These are phyloP conservation scores for Chimonanthus salicifolius DNA, from an alignment of 164 flowering plant genomes.

Conservation along the genomic window DNA sequence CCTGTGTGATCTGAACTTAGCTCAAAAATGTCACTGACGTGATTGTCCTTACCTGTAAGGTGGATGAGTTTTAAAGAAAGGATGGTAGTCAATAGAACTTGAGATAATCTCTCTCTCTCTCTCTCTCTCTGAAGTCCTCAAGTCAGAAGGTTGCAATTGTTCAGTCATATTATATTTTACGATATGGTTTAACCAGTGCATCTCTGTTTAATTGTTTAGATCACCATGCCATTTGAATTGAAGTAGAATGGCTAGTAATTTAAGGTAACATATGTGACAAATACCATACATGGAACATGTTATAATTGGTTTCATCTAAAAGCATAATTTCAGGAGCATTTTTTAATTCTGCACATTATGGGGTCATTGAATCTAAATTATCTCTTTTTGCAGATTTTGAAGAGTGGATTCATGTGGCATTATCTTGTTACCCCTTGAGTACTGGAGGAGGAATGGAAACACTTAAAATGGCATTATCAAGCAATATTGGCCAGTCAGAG, in stretches of 20 bases:
- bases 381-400: constrained; percentile 53
- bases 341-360: neutral
- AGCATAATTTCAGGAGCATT: neutral
- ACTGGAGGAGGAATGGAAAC: constrained; percentile 28
- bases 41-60: neutral
- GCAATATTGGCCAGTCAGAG: constrained; percentile 46
- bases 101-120: neutral
- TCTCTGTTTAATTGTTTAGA: neutral
- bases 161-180: no score
- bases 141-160: neutral
- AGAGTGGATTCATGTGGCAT: constrained; percentile 68
- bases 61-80: neutral
- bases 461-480: constrained; percentile 28
- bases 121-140: neutral
- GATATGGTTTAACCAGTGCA: neutral
- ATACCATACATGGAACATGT: neutral
- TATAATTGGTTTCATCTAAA: neutral
- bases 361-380: neutral
- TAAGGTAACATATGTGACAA: neutral
- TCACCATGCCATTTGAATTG: neutral
- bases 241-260: neutral
- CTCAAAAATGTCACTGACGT: neutral
- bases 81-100: neutral
- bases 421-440: constrained; percentile 75
- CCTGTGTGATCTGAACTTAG: no score